Percentiles rank a stretch among this genome's conserved stretches.
Evolutionary conservation across 2,329 filamentous ascomycete species (phyloP).

Genomic region (Pseudocercospora cruenta): DNA sequence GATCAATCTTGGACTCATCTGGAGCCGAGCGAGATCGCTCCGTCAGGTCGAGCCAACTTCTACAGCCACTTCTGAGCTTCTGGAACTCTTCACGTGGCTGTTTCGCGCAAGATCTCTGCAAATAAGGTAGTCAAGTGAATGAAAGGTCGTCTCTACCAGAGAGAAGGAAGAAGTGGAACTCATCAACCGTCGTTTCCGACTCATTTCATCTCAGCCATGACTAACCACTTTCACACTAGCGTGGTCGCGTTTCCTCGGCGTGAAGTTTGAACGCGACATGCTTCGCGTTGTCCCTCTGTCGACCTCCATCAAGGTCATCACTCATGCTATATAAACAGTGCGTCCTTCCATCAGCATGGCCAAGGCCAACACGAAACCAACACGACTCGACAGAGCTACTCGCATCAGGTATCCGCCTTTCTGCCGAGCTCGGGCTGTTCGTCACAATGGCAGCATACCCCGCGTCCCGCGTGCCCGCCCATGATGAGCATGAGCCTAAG

Average conservation of each 20-base stretch:
- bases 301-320: not conserved
- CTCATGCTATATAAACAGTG: not conserved
- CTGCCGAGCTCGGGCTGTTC: conserved; percentile 1
- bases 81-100: too few relatives aligned
- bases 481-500: not conserved
- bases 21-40: not conserved
- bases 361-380: not conserved
- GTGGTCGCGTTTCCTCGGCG: not conserved
- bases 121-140: too few relatives aligned
- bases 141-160: too few relatives aligned
- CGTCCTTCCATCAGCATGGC: not conserved
- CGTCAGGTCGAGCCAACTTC: too few relatives aligned
- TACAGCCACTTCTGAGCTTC: too few relatives aligned
- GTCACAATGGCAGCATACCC: not conserved
- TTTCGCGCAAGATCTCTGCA: too few relatives aligned
- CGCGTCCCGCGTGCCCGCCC: not conserved
- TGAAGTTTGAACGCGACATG: not conserved
- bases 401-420: not conserved
- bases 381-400: not conserved
- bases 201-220: not conserved
- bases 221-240: not conserved
- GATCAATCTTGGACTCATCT: not conserved
- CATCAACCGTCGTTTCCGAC: too few relatives aligned
- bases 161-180: too few relatives aligned
- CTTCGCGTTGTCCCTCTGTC: not conserved